Evolutionary conservation across 805 yeast genomes (phyloP).

Genomic region (Hemisphaericaspora nanyangensis): DNA sequence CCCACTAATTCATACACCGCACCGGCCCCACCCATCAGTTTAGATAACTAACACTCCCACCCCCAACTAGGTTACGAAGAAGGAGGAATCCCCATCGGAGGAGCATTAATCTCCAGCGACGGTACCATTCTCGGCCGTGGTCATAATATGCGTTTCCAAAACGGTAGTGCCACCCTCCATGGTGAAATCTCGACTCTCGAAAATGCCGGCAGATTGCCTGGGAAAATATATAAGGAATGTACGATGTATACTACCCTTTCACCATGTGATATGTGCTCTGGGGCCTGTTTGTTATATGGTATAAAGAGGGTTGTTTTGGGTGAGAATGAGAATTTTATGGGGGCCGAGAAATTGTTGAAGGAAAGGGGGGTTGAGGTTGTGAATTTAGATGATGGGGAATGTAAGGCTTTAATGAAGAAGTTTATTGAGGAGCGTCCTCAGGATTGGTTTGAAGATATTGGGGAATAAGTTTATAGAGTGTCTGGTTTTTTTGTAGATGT

Average conservation of each 20-base stretch:
- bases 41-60: background rate
- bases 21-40: conserved; percentile 3
- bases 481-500: no score
- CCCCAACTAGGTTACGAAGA: conserved; percentile 54
- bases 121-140: conserved; percentile 85
- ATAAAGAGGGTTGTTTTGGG: conserved; percentile 84
- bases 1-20: conserved; percentile 41
- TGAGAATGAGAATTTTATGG: conserved; percentile 77
- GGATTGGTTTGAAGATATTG: conserved; percentile 82
- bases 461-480: conserved; percentile 22
- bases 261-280: conserved; percentile 95
- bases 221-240: conserved; percentile 71
- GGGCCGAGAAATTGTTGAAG: conserved; percentile 74
- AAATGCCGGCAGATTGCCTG: conserved; percentile 86
- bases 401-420: conserved; percentile 68
- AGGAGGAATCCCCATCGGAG: conserved; percentile 93
- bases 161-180: conserved; percentile 77
- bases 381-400: conserved; percentile 54
- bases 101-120: conserved; percentile 65
- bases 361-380: conserved; percentile 70
- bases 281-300: conserved; percentile 87
- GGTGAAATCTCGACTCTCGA: conserved; percentile 91
- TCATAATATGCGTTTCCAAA: conserved; percentile 87
- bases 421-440: conserved; percentile 77
- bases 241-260: conserved; percentile 91